Percentiles rank a stretch among this genome's conserved stretches.
Evolutionary conservation across 2,329 filamentous ascomycete species (phyloP).

Genomic region (Penicillium concentricum): DNA sequence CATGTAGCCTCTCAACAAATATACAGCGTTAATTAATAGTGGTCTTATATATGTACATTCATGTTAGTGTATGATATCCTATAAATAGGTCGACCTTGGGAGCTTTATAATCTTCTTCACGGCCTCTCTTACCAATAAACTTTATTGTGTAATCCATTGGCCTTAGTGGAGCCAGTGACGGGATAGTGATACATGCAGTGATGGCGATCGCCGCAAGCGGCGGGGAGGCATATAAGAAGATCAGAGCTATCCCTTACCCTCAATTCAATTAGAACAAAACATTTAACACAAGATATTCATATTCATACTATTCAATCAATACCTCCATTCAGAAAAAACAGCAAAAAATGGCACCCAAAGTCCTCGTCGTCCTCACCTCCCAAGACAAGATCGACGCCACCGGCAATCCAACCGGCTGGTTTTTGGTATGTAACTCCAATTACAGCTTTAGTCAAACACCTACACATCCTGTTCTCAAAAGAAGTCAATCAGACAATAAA

Average conservation of each 20-base stretch:
- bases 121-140: too few species aligned
- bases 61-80: background rate
- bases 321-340: background rate
- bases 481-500: background rate
- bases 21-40: too few species aligned
- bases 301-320: background rate
- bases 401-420: conserved; percentile 65
- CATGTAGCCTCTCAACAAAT: too few species aligned
- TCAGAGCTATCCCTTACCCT: background rate
- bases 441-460: background rate
- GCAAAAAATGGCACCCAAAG: conserved; percentile 49
- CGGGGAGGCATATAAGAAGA: background rate
- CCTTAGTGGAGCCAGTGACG: conserved; percentile 10
- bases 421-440: conserved; percentile 50
- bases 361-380: conserved; percentile 71
- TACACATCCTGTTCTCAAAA: too few species aligned
- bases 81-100: background rate
- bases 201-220: background rate
- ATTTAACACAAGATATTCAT: background rate
- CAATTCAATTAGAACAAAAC: background rate
- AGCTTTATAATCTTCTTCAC: background rate
- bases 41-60: too few species aligned
- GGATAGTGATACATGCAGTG: conserved; percentile 4
- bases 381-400: conserved; percentile 48
- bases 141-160: background rate